phyloP scores from a whole-genome alignment of 179 eudicot genomes.

The Silene coronaria region DNA sequence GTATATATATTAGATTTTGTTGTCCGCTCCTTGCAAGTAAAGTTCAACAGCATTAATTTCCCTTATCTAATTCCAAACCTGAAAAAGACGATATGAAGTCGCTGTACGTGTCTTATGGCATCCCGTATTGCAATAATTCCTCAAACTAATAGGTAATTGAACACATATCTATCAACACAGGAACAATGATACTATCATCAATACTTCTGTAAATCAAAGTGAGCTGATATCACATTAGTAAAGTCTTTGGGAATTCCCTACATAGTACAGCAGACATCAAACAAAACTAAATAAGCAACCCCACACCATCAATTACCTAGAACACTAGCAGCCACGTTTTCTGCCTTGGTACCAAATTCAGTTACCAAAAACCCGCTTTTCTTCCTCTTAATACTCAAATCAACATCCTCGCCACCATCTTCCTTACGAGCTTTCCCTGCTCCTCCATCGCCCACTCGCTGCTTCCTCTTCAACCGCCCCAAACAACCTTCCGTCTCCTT shows the following conservation, averaged over 20 bases:
- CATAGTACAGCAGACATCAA: no score
- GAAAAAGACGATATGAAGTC: background rate
- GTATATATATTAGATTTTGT: background rate
- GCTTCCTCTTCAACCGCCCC: slow-evolving; percentile 30
- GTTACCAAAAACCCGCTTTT: slow-evolving; percentile 27
- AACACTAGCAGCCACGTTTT: slow-evolving; percentile 25
- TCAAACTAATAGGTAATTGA: background rate
- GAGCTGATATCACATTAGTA: no score
- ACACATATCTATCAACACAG: background rate
- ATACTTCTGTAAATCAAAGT: background rate
- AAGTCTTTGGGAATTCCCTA: no score
- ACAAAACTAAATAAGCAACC: background rate
- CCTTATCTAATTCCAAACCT: background rate
- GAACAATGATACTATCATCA: no score
- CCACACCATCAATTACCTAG: slow-evolving; percentile 36
- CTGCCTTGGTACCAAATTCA: slow-evolving; percentile 29
- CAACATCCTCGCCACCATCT: slow-evolving; percentile 24
- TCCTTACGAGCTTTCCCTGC: slow-evolving; percentile 21
- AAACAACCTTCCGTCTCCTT: slow-evolving; percentile 38
- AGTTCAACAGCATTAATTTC: background rate
- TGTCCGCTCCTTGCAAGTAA: background rate
- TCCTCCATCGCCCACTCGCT: slow-evolving; percentile 9
- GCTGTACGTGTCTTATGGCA: background rate
- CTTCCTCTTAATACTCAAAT: slow-evolving; percentile 39
- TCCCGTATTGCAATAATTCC: background rate